A percentile compares a stretch with the other conserved stretches of the same genome.
Evolutionary conservation across 176 grass and related monocot genomes (phyloP).

Genomic region (Carex cristatella): DNA sequence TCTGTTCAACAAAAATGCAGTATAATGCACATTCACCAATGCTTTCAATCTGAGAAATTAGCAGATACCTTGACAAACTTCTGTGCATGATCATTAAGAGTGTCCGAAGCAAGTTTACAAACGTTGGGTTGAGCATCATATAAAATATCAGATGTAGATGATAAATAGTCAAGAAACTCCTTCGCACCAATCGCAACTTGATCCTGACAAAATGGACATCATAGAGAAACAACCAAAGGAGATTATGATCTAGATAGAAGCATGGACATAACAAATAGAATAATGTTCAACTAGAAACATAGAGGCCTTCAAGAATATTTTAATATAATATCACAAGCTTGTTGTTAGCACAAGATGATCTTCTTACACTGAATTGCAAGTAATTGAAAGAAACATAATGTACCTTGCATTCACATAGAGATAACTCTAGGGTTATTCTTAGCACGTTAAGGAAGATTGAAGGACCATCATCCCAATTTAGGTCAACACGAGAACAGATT

Average conservation of each 20-base stretch:
- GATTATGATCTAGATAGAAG: not conserved
- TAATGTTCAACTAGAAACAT: not conserved
- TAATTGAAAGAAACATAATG: constrained; percentile 4
- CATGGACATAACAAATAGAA: not conserved
- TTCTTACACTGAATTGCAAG: not conserved
- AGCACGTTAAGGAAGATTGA: constrained; percentile 43
- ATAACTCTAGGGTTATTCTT: constrained; percentile 24
- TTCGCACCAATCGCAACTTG: constrained; percentile 28
- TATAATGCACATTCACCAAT: constrained; percentile 9
- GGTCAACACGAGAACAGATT: constrained; percentile 50
- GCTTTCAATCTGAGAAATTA: constrained; percentile 25
- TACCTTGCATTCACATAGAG: constrained; percentile 49
- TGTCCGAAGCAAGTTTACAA: constrained; percentile 27
- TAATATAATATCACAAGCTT: not conserved
- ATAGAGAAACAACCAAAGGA: not conserved
- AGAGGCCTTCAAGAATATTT: not conserved
- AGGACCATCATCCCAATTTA: constrained; percentile 39
- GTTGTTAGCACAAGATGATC: not conserved
- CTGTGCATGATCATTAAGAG: constrained; percentile 45
- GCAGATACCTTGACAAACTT: constrained; percentile 53
- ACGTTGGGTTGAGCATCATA: constrained; percentile 42
- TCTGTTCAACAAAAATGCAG: constrained; percentile 19
- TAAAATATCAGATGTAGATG: constrained; percentile 43
- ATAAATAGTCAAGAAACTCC: constrained; percentile 46
- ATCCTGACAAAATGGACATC: constrained; percentile 31